phyloP scores from a whole-genome alignment of 2,329 filamentous ascomycete species.

The Cercospora brassicicola region DNA sequence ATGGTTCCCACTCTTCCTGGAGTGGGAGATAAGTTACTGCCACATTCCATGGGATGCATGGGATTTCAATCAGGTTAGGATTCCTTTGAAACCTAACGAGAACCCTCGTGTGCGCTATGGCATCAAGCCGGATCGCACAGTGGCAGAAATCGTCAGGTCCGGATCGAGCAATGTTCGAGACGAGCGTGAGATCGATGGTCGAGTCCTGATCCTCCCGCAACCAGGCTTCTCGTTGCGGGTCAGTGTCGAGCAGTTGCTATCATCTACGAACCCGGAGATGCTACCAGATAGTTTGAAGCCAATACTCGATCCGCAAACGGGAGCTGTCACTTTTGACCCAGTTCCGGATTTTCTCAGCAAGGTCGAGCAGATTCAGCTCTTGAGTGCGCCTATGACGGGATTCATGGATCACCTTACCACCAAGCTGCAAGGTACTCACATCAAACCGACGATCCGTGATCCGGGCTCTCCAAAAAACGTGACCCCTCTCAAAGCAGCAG shows the following conservation, averaged over 20 bases:
- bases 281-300: not conserved
- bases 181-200: conserved; percentile 6
- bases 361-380: not conserved
- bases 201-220: conserved; percentile 15
- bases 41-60: conserved; percentile 9
- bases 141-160: not conserved
- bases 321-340: not conserved
- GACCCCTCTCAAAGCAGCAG: not conserved
- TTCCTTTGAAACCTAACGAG: not conserved
- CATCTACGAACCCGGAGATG: not conserved
- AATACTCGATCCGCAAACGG: not conserved
- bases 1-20: conserved; percentile 16
- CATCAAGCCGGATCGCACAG: not conserved
- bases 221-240: not conserved
- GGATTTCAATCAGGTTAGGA: not conserved
- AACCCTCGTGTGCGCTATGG: not conserved
- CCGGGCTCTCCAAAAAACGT: not conserved
- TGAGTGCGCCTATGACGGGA: not conserved
- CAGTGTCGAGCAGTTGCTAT: not conserved
- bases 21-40: conserved; percentile 12
- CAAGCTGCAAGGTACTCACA: conserved; percentile 9
- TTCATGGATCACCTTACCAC: not conserved
- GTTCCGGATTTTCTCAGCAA: not conserved
- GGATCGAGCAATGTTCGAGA: not conserved
- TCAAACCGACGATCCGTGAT: conserved; percentile 6